Base-by-base conservation (phyloP, 1,284 basidiomycete genomes). In the Ganoderma meredithae region DNA sequence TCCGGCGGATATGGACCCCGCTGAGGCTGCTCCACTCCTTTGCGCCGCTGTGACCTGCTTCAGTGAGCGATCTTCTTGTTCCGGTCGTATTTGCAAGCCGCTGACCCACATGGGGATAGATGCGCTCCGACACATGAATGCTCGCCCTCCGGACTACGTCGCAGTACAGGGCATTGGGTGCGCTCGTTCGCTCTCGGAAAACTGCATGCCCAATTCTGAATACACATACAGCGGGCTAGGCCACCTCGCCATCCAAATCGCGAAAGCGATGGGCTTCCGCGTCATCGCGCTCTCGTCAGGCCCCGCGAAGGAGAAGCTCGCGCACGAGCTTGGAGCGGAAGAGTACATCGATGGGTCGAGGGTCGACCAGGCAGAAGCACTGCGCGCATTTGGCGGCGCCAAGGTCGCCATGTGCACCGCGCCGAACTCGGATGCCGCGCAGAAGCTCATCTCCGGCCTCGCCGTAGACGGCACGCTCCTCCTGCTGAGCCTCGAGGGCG, bases 21-120 rank as follows among this genome's bases (percentile, higher is more conserved):
- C 86, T 19, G 87, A 86, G 17, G 94, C 94, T n/a, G 94, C 94
- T 2, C 92, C 94, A 1, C 86, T 96, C 65, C 86, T 95, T 22
- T 96, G 94, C 74, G 92, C 93, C 17, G 92, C 76, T 8, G 67
- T 76, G 13, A 76, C 75, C 8, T 68, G 68, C 2, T 77, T 74
- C 71, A 72, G 75, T 76, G 43, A 22, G 72, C 63, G 25, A 1
- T 25, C 7, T n/a, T 59, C 62, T 63, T 13, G 2, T 6, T 43
- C 25, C 3, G 39, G 3, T 22, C 33, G 41, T 6, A 3, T 19
- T 2, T 40, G n/a, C 22, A 9, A 7, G 17, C 63, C 47, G n/a
- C 25, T n/a, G 31, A 56, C 5, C 6, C 17, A 1, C 2, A 6
- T 27, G 3, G 36, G 36, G 8, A 12, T 56, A 77, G 75, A 77